Evolutionary conservation across 441 rosid species (phyloP), one percentile per base, ranked within the genome.

Genomic region (Aleurites moluccanus): DNA sequence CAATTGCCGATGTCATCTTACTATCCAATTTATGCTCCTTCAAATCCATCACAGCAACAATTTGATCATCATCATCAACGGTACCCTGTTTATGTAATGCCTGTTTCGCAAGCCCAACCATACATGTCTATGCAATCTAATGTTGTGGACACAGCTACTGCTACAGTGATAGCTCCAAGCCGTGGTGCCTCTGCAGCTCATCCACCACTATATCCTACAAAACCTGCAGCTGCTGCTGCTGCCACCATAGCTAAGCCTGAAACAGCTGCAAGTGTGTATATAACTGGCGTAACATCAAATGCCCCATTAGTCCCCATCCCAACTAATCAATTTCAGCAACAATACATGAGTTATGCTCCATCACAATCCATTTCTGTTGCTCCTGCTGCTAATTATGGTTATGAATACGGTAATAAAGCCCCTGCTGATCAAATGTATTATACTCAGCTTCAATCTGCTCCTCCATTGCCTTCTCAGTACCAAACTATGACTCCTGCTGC

Each of bases 41-140:
- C 53, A 13, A 49, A 14, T 10, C 49, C 75, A 0, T 79, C 77
- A 23, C 92, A 89, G 42, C 92, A 73, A 3, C 87, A 75, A 75
- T 79, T 88, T 33, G 94, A 90, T 71, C 98, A 92, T 78, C 93
- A 88, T 64, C 92, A 88, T 64, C 97, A 91, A 83, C 95, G 88
- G 68, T 91, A 89, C 64, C 93, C 92, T 0, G 76, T 91, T 21
- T 95, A 91, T 69, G 87, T 88, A 56, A 76, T 92, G 83, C 84
- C 92, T 0, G 75, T 87, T 20, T 78, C 85, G 70, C 90, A 84
- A 61, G 74, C 81, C 18, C 90, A 85, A 72, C 83, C 85, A 59
- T 90, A 92, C 83, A 70, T 90, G 75, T 82, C 90, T 27, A 77
- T 84, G 72, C 95, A 91, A 65, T 76, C 88, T 62, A 85, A 80